Evolutionary conservation across 306 rosid species (phyloP), one percentile per base, ranked within the genome.

Genomic region (Vigna reflexopilosa): DNA sequence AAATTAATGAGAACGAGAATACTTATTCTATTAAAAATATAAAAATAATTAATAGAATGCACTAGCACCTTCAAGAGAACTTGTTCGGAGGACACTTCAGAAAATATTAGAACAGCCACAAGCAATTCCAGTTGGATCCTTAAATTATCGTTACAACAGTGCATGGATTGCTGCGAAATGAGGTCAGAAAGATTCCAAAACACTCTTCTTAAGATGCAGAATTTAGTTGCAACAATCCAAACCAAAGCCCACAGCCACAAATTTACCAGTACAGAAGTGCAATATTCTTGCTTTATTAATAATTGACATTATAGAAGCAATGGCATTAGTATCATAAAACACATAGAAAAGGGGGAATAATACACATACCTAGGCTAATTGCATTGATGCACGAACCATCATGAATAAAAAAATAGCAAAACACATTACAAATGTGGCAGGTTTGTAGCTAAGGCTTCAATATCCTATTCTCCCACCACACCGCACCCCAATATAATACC

Each of bases 51-150:
- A 1, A 36, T 36, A 9, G 6, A 36, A n/a, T 40, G 9, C 12
- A 17, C 10, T 38, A 40, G 9, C 16, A 63, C 4, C 26, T 38
- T 42, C 48, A 38, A 19, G 32, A 38, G 3, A 59, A 63, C 28
- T 38, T 9, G 16, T n/a, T 64, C 9, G 3, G 45, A 30, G 6
- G 2, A 15, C 14, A 34, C 20, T 6, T 5, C 9, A 38, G 49
- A 36, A 64, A 66, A 19, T 42, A 42, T 9, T 11, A 17, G 17
- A 55, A 47, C 52, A 56, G n/a, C 8, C 59, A 54, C 32, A 85
- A 48, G 28, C 58, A 58, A 67, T 12, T 77, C 42, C 64, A 80
- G 77, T 74, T 17, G 73, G 71, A 74, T 57, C 61, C 70, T 70
- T 45, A 83, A 57, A 28, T 78, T 42, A 73, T 70, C 84, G 45